These are phyloP conservation scores for Mucor indicus DNA, from an alignment of 371 early-diverging fungal genomes.

Conservation along the genomic window DNA sequence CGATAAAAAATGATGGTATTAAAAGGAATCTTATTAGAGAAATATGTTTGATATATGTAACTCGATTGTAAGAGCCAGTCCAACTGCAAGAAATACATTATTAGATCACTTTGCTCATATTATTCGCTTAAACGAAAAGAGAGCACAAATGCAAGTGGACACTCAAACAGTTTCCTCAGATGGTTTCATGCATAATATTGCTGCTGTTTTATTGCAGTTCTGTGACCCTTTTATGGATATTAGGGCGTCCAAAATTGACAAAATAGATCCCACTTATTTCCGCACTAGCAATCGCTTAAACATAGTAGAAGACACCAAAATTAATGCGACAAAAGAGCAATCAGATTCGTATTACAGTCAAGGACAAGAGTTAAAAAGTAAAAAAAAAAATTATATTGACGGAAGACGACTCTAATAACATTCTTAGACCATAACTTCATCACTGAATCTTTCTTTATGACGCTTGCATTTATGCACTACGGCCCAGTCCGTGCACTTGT, in stretches of 20 bases:
- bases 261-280: constrained; percentile 75
- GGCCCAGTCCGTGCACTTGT: constrained; percentile 73
- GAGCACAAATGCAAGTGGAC: constrained; percentile 88
- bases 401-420: too few species aligned
- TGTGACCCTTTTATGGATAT: constrained; percentile 85
- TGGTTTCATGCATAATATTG: constrained; percentile 84
- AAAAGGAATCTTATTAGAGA: constrained; percentile 27
- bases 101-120: constrained; percentile 66
- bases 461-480: constrained; percentile 75
- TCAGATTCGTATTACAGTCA: constrained; percentile 57
- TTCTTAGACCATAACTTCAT: constrained; percentile 70
- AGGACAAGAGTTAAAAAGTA: constrained; percentile 15
- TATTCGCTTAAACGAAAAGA: constrained; percentile 65
- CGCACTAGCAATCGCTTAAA: constrained; percentile 50
- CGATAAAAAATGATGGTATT: neutral
- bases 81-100: constrained; percentile 55
- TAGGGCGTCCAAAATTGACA: constrained; percentile 62
- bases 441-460: constrained; percentile 83
- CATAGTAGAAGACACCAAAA: constrained; percentile 72
- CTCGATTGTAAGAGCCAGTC: constrained; percentile 67
- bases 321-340: constrained; percentile 72
- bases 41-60: constrained; percentile 67
- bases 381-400: too few species aligned
- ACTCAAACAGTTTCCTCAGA: constrained; percentile 73
- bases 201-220: constrained; percentile 63